A percentile compares a stretch with the other conserved stretches of the same genome.
Evolutionary conservation across 2,329 filamentous ascomycete species (phyloP).

Genomic region (Ceratocystis eucalypticola): DNA sequence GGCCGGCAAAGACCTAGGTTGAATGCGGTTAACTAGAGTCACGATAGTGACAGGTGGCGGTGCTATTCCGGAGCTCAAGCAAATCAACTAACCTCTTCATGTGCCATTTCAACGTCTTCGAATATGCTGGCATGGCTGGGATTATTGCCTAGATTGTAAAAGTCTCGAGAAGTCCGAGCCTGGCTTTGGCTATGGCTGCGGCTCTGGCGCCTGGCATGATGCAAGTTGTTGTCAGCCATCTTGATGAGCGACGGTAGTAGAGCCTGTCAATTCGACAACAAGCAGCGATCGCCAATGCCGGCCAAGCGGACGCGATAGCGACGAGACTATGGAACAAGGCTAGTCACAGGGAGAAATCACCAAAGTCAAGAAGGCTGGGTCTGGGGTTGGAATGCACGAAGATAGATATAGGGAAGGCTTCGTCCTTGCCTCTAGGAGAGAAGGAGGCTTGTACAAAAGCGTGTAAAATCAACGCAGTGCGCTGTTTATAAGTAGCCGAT

Average conservation of each 20-base stretch:
- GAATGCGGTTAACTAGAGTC: too few species aligned
- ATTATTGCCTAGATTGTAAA: constrained; percentile 33
- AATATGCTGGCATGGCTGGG: constrained; percentile 68
- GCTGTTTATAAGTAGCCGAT: too few species aligned
- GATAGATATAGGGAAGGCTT: too few species aligned
- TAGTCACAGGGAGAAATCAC: too few species aligned
- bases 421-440: too few species aligned
- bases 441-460: too few species aligned
- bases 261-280: neutral
- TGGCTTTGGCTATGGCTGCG: neutral
- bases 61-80: too few species aligned
- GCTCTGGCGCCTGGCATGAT: neutral
- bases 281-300: neutral
- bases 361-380: too few species aligned
- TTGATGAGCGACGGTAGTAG: neutral
- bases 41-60: neutral
- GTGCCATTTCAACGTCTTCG: constrained; percentile 96
- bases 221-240: neutral
- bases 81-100: constrained; percentile 57
- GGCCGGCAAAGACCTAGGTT: constrained; percentile 65
- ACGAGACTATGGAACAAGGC: too few species aligned
- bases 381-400: too few species aligned
- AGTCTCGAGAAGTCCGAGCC: neutral
- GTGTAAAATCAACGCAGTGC: too few species aligned
- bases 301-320: neutral